phyloP scores from a whole-genome alignment of 805 yeast genomes.

The Kluyveromyces starmeri region DNA sequence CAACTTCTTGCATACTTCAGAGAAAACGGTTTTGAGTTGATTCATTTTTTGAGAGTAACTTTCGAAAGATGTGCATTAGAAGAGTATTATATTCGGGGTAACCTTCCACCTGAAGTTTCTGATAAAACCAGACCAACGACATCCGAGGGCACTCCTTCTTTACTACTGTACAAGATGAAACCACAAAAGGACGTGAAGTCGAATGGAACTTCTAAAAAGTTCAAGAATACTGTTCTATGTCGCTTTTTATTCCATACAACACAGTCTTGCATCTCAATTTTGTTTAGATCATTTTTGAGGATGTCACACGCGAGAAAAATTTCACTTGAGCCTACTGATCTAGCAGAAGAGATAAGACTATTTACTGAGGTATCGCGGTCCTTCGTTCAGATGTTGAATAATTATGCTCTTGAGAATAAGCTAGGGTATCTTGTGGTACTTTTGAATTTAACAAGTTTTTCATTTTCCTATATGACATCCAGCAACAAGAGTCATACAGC shows the following conservation, averaged over 20 bases:
- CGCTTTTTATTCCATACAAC: conserved; percentile 42
- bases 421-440: conserved; percentile 31
- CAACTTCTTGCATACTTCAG: conserved; percentile 22
- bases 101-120: conserved; percentile 40
- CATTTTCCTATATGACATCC: conserved; percentile 27
- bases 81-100: conserved; percentile 43
- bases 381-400: conserved; percentile 16
- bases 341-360: conserved; percentile 36
- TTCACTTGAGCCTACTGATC: conserved; percentile 22
- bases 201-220: conserved; percentile 46
- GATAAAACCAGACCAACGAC: conserved; percentile 37
- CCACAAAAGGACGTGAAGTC: conserved; percentile 27
- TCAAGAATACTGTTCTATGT: conserved; percentile 51
- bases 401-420: conserved; percentile 15
- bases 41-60: conserved; percentile 37
- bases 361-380: conserved; percentile 24
- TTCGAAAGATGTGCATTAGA: conserved; percentile 46
- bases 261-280: conserved; percentile 36
- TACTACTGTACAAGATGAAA: conserved; percentile 36
- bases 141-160: conserved; percentile 33
- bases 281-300: conserved; percentile 37
- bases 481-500: conserved; percentile 23
- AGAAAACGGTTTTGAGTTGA: conserved; percentile 31
- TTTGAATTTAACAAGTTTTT: conserved; percentile 30
- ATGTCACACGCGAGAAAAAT: conserved; percentile 37